Evolutionary conservation across 2,329 filamentous ascomycete species (phyloP).

Genomic region (Colletotrichum lupini): DNA sequence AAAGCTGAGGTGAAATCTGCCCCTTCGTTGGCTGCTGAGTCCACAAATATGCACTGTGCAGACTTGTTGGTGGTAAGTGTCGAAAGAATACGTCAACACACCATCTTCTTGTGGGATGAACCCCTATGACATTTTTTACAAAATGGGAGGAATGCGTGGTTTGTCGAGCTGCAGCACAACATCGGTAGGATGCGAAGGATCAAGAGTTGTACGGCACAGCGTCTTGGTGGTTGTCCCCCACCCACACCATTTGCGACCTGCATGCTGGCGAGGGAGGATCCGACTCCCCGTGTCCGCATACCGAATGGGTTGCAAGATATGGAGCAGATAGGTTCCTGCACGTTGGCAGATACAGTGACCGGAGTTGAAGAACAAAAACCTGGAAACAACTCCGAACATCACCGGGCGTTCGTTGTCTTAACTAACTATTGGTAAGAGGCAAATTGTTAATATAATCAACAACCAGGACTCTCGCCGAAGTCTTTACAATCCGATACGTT

Average conservation of each 20-base stretch:
- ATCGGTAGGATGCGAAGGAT: slow-evolving; percentile 29
- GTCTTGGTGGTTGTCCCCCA: slow-evolving; percentile 3
- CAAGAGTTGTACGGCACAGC: slow-evolving; percentile 14
- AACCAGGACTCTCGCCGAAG: neutral
- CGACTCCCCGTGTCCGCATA: slow-evolving; percentile 6
- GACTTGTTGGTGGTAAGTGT: neutral
- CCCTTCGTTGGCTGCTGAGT: slow-evolving; percentile 1
- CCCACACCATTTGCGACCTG: slow-evolving; percentile 13
- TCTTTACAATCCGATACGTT: neutral
- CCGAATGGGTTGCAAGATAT: neutral
- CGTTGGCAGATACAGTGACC: neutral
- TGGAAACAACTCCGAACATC: slow-evolving; percentile 10
- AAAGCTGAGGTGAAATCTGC: neutral
- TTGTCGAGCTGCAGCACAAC: slow-evolving; percentile 15
- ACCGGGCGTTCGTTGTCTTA: neutral
- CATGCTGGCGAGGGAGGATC: slow-evolving; percentile 4
- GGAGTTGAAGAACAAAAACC: neutral
- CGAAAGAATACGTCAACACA: neutral
- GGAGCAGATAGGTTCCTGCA: neutral
- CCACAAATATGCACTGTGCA: neutral
- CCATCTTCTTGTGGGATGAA: neutral
- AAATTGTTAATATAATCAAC: neutral
- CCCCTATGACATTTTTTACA: neutral
- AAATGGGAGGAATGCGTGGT: neutral
- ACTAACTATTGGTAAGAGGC: neutral